Conservation (phyloP, 306 rosid species). For the Calophaca sinica region DNA sequence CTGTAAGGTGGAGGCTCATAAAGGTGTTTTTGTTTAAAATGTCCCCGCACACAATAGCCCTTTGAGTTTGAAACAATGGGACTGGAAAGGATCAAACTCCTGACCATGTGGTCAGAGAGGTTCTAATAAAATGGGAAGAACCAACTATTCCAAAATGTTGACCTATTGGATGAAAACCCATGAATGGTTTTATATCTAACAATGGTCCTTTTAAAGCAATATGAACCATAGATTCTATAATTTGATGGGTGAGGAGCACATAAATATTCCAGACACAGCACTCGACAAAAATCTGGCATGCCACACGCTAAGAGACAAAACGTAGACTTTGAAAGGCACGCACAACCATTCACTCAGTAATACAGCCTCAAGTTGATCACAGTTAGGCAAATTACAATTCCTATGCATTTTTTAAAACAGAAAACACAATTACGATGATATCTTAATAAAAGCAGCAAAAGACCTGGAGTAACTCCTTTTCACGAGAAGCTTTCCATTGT, state of each 20-base stretch:
- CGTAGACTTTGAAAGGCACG: constrained; percentile 23
- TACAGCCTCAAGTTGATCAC: constrained; percentile 8
- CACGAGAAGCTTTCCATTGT: constrained; percentile 83
- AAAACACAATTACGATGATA: constrained; percentile 34
- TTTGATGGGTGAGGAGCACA: constrained; percentile 10
- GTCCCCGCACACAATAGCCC: constrained; percentile 9
- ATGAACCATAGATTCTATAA: constrained; percentile 30
- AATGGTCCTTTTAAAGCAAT: background rate
- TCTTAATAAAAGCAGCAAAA: constrained; percentile 42
- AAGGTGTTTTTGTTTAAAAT: constrained; percentile 2
- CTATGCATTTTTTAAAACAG: background rate
- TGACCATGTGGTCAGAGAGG: too few species aligned
- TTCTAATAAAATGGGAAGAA: background rate
- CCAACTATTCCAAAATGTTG: background rate
- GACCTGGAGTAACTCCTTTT: constrained; percentile 86
- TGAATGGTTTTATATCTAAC: constrained; percentile 11
- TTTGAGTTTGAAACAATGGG: constrained; percentile 14
- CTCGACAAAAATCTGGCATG: constrained; percentile 28
- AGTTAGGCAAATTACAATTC: constrained; percentile 16
- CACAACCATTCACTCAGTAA: constrained; percentile 35
- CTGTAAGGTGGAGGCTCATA: background rate
- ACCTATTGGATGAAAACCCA: background rate
- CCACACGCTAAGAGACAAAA: constrained; percentile 39
- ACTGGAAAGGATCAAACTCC: too few species aligned
- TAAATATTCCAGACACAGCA: background rate